Conservation (phyloP, 768 basidiomycete species). For the Rhodotorula graminis region DNA sequence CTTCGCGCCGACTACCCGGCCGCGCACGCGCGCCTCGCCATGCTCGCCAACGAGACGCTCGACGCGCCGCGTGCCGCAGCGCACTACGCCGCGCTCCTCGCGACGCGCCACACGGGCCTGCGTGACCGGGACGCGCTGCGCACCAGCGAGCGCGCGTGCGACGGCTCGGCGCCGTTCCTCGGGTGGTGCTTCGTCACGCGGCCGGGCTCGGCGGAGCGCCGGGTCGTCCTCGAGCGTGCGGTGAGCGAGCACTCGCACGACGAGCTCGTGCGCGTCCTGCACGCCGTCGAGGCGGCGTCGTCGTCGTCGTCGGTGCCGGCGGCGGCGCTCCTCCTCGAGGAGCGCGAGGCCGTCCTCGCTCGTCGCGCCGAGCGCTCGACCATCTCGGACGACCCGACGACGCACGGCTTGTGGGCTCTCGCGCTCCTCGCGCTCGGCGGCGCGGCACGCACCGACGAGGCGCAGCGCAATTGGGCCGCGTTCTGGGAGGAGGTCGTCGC, state of each 20-base stretch:
- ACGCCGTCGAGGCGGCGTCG: not conserved
- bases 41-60: constrained; percentile 29
- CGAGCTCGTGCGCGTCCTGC: constrained; percentile 17
- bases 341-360: not conserved
- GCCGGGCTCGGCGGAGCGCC: not conserved
- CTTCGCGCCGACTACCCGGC: constrained; percentile 23
- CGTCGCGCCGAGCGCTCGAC: not conserved
- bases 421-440: not conserved
- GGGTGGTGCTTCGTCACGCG: constrained; percentile 14
- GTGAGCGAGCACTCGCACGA: constrained; percentile 7
- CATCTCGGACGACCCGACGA: not conserved
- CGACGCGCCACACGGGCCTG: not conserved
- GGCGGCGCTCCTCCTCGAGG: not conserved
- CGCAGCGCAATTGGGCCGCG: not conserved
- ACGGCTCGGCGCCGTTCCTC: constrained; percentile 12
- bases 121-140: constrained; percentile 8
- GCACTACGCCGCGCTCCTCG: not conserved
- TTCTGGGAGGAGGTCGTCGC: constrained; percentile 6
- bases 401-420: constrained; percentile 2
- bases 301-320: not conserved
- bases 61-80: not conserved
- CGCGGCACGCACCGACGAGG: not conserved
- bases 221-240: constrained; percentile 9
- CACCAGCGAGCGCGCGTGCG: not conserved
- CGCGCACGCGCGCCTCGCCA: constrained; percentile 29